Conservation (phyloP, 306 rosid genomes). For the Oxytropis ochrocephala region DNA sequence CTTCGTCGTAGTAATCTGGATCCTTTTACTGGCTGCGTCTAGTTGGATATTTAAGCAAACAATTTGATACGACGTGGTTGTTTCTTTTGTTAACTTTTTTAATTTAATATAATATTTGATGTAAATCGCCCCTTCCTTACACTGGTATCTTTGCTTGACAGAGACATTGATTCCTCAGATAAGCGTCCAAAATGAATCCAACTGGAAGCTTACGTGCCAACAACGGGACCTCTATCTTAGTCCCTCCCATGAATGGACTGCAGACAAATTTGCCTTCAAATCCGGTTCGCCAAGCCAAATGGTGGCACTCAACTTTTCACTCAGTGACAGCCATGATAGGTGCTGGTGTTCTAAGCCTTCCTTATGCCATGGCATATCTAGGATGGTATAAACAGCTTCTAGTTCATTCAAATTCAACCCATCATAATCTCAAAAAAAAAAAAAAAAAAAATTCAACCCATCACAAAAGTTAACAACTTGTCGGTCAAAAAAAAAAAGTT, state of each 20-base stretch:
- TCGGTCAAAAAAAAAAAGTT: no score
- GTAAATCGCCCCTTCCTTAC: background rate
- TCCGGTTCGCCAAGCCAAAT: constrained; percentile 58
- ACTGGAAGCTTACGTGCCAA: constrained; percentile 45
- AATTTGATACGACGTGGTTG: background rate
- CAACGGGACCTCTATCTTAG: constrained; percentile 45
- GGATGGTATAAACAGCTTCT: no score
- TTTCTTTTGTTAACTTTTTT: background rate
- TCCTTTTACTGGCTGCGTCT: background rate
- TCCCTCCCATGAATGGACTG: constrained; percentile 30
- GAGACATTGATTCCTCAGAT: constrained; percentile 23
- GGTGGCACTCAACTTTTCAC: constrained; percentile 98
- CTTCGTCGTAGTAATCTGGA: background rate
- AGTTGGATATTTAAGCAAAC: background rate
- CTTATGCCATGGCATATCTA: no score
- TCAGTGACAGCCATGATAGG: constrained; percentile 92
- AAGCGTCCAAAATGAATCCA: constrained; percentile 46
- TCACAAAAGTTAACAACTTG: background rate
- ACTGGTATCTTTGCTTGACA: constrained; percentile 25
- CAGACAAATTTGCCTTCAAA: constrained; percentile 31
- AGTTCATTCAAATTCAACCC: no score
- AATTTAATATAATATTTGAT: constrained; percentile 9
- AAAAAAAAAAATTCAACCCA: no score
- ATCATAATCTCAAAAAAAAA: no score
- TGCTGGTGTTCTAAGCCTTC: no score